These are phyloP conservation scores for Chenopodium suecicum DNA, from an alignment of 148 eudicot genomes.

Conservation along the genomic window DNA sequence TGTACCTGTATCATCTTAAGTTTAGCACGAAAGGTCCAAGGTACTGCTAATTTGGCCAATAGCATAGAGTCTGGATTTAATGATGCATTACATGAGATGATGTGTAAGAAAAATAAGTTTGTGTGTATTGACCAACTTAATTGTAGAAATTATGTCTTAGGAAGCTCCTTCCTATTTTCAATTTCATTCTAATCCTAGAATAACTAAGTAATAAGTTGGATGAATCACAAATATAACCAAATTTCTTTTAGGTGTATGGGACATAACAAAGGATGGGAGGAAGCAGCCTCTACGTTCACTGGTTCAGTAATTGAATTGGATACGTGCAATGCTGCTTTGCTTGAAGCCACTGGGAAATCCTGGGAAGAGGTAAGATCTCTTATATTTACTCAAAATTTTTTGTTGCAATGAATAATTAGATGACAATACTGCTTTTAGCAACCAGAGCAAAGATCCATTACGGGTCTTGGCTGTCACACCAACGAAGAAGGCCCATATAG, in stretches of 20 bases:
- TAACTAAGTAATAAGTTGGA: background rate
- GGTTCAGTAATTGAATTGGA: constrained; percentile 69
- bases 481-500: background rate
- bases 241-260: constrained; percentile 78
- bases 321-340: constrained; percentile 95
- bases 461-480: background rate
- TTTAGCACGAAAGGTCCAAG: no score
- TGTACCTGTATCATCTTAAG: no score
- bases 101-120: background rate
- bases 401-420: background rate
- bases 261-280: constrained; percentile 96
- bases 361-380: constrained; percentile 78
- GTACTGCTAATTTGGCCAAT: background rate
- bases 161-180: background rate
- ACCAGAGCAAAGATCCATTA: background rate
- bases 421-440: background rate
- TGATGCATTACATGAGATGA: background rate
- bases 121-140: background rate
- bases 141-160: background rate
- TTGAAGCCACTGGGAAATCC: constrained; percentile 74
- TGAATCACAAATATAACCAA: background rate
- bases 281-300: constrained; percentile 82
- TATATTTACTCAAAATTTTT: background rate
- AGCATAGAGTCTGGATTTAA: background rate
- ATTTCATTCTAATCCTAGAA: background rate